Evolutionary conservation across 2,329 filamentous ascomycete genomes (phyloP), one percentile per base, ranked within the genome.

Genomic region (Lachnellula subtilissima): DNA sequence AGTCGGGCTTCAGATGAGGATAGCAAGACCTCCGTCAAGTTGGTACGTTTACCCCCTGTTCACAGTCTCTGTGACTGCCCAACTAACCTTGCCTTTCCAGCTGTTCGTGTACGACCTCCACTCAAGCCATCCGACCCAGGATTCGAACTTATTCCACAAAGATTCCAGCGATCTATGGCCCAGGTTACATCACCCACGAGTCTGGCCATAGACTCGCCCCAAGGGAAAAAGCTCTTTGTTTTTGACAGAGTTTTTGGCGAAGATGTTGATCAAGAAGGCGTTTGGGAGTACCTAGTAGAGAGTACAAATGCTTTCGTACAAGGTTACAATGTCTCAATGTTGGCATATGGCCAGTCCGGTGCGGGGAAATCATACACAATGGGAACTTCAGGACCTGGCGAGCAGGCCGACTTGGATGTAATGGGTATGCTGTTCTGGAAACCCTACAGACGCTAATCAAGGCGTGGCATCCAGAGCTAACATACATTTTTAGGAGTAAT

Each of bases 321-420:
- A 70, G 94, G 94, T 53, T 99, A 97, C 81, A 99, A 99, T 83
- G 94, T 99, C 56, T 99, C 94, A 3, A 84, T 99, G 50, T 78
- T 99, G 66, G 94, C 94, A 48, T 99, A 99, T 69, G 94, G 94
- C 63, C 94, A 99, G 76, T 99, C 94, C 28, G 94, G 94, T 55
- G 91, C 94, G 11, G 94, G 94, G 65, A 99, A 99, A 75, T 97
- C 93, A 2, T 97, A 96, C 71, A 99, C 94, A 0, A 99, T 99
- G 94, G 94, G 94, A 55, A 99, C 94, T 0, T 91, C 93, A 0
- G 91, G 91, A 4, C 90, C 92, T 2, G 73, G 73, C 22, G 92
- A 97, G 67, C 88, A 95, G 68, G 79, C 77, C 25, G 80, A 93
- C 65, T 63, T 78, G 32, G 81, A 87, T 7, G 73, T 84, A 32